Base-by-base conservation (phyloP, 495 filamentous ascomycete genomes). In the Neurospora tetraspora region DNA sequence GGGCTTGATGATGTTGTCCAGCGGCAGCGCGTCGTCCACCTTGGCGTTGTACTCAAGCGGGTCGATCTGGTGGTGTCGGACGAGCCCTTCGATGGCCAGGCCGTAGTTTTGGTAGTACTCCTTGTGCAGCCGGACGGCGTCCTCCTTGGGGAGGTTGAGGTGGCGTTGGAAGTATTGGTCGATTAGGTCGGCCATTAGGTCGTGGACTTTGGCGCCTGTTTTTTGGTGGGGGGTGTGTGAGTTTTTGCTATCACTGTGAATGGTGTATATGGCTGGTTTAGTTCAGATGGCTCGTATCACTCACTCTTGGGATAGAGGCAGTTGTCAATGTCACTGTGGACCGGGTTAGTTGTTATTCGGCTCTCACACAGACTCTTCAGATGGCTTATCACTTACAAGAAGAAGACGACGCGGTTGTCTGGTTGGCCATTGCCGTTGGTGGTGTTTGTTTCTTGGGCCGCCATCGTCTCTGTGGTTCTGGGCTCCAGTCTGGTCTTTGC, bases 71-170 rank as follows among this genome's bases (percentile, higher is more conserved):
- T 99, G 96, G 81, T 98, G 91, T 34, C 92, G 90, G 1, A 97
- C 94, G 2, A 99, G 86, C 0, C 96, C 96, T 79, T 97, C 92
- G 75, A 99, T 94, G n/a, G 96, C 94, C 4, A 98, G 89, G 27
- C 96, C 96, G 82, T 99, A 99, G 77, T 93, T 92, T 76, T 89
- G 89, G 85, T 98, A 98, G 86, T 99, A 99, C 73, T 92, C 91
- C 80, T 88, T 83, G 81, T 98, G 96, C 4, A 99, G 88, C 75
- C 89, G 85, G 72, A 87, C 87, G 39, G 96, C 95, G 71, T 98
- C 94, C 65, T 91, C 86, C 71, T 84, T 81, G 1, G 83, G 74
- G 3, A 99, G 86, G 20, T 88, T 88, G 10, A 98, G 89, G 79
- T 97, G 93, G 38, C 85, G 89, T 70, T 88, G 82, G 78, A 97